Base-by-base conservation (phyloP, 352 stramenopile species). In the Phytophthora agathidicida region DNA sequence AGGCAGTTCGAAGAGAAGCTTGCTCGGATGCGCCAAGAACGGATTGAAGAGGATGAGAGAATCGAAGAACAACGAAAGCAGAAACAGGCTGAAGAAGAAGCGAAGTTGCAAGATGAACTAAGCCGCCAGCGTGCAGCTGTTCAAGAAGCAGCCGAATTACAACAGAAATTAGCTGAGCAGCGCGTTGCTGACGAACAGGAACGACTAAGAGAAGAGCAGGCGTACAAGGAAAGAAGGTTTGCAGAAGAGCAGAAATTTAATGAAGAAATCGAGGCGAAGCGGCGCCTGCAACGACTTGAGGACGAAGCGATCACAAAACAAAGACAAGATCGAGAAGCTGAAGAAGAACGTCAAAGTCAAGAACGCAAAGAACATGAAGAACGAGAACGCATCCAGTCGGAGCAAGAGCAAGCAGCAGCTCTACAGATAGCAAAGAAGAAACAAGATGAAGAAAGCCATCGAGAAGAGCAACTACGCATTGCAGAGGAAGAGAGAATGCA, bases 1-100 rank as follows among this genome's bases (percentile, higher is more conserved):
- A 52, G 57, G 7, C 48, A 66, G 36, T 85, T 86, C 41, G 69
- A 89, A 19, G 69, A 82, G 19, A 68, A 86, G 9, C 43, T 87
- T 28, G 54, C 60, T 28, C 66, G 46, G 2, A 60, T 76, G 38
- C 71, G 76, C 3, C 52, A 71, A 28, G 58, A 70, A 9, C 52
- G 61, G 2, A 43, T 71, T 7, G 72, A 84, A 31, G 73, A 83
- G 7, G 71, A 82, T 30, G 58, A 82, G 20, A 55, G 60, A 3
- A 11, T 65, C 0, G 57, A 77, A 16, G 49, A 61, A 7, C 43
- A 71, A 32, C 62, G 67, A 24, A 69, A 68, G 13, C 37, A 11
- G 3, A 68, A 35, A 3, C 38, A 66, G 11, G 61, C 39, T 1
- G 77, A 78, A 33, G 68, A 78, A 41, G 62, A 87, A 42, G 46